Evolutionary conservation across 1,139 yeast species (phyloP).

Genomic region (Sugiyamaella xylanicola): DNA sequence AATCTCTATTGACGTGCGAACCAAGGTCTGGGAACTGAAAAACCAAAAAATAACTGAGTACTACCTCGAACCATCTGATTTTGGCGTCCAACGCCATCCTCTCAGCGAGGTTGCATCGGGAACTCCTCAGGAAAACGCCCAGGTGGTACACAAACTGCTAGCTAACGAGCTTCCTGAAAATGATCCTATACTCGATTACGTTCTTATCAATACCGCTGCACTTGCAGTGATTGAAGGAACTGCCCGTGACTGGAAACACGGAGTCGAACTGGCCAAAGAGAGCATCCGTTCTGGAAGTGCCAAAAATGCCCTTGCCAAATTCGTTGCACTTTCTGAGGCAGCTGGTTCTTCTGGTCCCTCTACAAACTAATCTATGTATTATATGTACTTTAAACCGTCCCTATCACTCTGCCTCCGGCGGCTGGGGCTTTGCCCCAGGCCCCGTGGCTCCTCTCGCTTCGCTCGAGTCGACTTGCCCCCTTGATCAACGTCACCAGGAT

Average conservation of each 20-base stretch:
- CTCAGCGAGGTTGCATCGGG: slow-evolving; percentile 74
- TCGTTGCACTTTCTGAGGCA: slow-evolving; percentile 43
- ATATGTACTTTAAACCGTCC: background rate
- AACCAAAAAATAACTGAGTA: slow-evolving; percentile 42
- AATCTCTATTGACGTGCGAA: slow-evolving; percentile 81
- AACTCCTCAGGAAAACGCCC: slow-evolving; percentile 84
- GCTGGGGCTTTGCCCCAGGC: slow-evolving; percentile 11
- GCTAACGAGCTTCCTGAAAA: slow-evolving; percentile 54
- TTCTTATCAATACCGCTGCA: slow-evolving; percentile 83
- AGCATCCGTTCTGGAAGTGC: slow-evolving; percentile 73
- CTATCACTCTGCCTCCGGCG: slow-evolving; percentile 2
- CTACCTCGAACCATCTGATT: slow-evolving; percentile 57
- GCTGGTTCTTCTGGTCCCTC: background rate
- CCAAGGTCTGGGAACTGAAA: slow-evolving; percentile 72
- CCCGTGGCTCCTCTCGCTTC: slow-evolving; percentile 6
- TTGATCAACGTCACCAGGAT: no score
- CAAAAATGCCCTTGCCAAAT: slow-evolving; percentile 55
- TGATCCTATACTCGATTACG: slow-evolving; percentile 80
- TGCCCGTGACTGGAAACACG: slow-evolving; percentile 69
- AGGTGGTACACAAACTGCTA: slow-evolving; percentile 57
- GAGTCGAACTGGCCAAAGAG: slow-evolving; percentile 70
- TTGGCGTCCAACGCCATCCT: slow-evolving; percentile 76
- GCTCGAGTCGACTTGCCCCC: background rate
- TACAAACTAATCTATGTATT: background rate
- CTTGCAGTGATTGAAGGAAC: slow-evolving; percentile 76